Evolutionary conservation across 108 stramenopile species (phyloP).

Genomic region (Skeletonema costatum): DNA sequence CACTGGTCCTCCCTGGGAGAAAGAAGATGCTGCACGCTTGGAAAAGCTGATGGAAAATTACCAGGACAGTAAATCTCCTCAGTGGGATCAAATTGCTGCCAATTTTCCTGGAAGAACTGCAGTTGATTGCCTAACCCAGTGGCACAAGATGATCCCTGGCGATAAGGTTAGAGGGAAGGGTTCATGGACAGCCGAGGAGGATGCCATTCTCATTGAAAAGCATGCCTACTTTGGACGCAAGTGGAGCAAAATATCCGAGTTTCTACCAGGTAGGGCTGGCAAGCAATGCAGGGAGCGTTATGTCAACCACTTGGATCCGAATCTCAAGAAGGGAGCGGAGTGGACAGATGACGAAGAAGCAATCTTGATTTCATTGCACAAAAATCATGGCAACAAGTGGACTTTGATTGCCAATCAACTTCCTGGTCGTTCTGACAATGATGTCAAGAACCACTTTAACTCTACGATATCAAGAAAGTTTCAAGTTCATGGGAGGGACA

Average conservation of each 20-base stretch:
- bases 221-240: constrained; percentile 76
- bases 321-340: constrained; percentile 84
- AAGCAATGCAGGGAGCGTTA: constrained; percentile 99
- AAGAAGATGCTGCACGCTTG: not conserved
- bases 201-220: constrained; percentile 65
- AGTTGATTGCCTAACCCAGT: constrained; percentile 78
- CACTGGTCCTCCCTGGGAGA: not conserved
- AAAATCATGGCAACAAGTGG: constrained; percentile 88
- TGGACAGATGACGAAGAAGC: constrained; percentile 97
- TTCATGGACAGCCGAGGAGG: constrained; percentile 84
- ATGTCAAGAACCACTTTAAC: constrained; percentile 97
- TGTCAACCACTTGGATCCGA: constrained; percentile 95
- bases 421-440: constrained; percentile 90
- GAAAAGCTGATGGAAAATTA: not conserved
- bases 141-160: constrained; percentile 71
- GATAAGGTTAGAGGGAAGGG: constrained; percentile 85
- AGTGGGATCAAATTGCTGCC: constrained; percentile 76
- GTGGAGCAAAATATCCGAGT: constrained; percentile 93
- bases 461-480: constrained; percentile 86
- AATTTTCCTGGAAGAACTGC: constrained; percentile 69
- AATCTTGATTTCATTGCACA: constrained; percentile 84
- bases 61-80: constrained; percentile 53
- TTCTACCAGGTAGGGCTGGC: constrained; percentile 95
- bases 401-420: constrained; percentile 91
- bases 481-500: constrained; percentile 80